Conservation (phyloP, 495 filamentous ascomycete genomes). For the Hypoxylon subgilvum region DNA sequence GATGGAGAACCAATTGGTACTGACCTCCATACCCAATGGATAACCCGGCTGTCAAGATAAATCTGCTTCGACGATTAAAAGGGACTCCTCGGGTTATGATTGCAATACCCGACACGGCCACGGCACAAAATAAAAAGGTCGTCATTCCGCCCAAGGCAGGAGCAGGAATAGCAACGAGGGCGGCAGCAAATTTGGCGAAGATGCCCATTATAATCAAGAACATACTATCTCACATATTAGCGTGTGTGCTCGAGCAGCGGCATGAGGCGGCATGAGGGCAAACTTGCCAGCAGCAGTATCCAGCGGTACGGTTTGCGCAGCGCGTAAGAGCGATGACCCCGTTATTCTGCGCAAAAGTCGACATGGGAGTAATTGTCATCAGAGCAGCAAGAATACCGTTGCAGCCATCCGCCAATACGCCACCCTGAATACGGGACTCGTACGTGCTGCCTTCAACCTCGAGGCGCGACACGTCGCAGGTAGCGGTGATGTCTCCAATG, state of each 20-base stretch:
- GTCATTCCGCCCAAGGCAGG: slow-evolving; percentile 92
- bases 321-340: slow-evolving; percentile 87
- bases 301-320: slow-evolving; percentile 87
- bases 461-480: slow-evolving; percentile 81
- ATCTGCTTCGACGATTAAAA: slow-evolving; percentile 85
- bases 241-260: slow-evolving; percentile 9
- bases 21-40: slow-evolving; percentile 70
- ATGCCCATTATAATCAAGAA: slow-evolving; percentile 89
- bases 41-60: slow-evolving; percentile 82
- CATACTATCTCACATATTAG: slow-evolving; percentile 61
- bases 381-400: slow-evolving; percentile 82
- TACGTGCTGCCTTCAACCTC: slow-evolving; percentile 80
- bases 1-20: no score
- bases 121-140: slow-evolving; percentile 84
- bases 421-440: slow-evolving; percentile 90
- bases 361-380: slow-evolving; percentile 85
- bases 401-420: slow-evolving; percentile 82
- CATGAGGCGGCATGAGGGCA: background rate
- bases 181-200: slow-evolving; percentile 91
- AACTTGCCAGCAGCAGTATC: slow-evolving; percentile 66
- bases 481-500: slow-evolving; percentile 80
- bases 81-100: slow-evolving; percentile 76
- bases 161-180: slow-evolving; percentile 79
- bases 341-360: slow-evolving; percentile 83
- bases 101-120: slow-evolving; percentile 83